Conservation (phyloP, 1,284 basidiomycete species). For the Malassezia slooffiae region DNA sequence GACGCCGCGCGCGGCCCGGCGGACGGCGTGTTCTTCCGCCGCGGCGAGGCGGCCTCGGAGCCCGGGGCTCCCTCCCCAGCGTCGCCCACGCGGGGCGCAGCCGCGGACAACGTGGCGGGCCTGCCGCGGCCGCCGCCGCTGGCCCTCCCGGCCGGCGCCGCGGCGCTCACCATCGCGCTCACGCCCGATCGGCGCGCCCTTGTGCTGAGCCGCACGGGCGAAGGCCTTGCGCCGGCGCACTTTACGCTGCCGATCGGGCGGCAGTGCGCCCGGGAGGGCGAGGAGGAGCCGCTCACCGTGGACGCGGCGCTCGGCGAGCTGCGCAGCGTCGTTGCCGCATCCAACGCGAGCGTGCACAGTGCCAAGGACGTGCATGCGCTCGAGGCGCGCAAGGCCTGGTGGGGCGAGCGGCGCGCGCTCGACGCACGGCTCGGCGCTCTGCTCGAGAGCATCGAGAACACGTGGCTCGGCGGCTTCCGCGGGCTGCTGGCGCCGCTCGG, state of each 20-base stretch:
- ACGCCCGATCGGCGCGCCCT: conserved; percentile 71
- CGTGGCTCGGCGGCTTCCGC: conserved; percentile 95
- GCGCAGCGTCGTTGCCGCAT: conserved; percentile 63
- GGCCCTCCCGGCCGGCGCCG: no score
- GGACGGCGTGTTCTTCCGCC: neutral
- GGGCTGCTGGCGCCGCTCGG: conserved; percentile 18
- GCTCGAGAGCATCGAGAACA: conserved; percentile 76
- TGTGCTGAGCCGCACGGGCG: conserved; percentile 59
- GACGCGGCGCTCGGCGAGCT: conserved; percentile 65
- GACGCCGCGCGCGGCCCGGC: neutral
- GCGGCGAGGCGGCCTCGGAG: neutral
- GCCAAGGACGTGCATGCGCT: conserved; percentile 62
- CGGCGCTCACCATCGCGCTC: conserved; percentile 50
- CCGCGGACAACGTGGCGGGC: no score
- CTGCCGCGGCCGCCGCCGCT: no score
- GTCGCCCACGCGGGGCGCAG: neutral
- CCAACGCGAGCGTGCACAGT: conserved; percentile 63
- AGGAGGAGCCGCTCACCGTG: conserved; percentile 60
- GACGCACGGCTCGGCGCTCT: conserved; percentile 67
- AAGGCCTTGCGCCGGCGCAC: conserved; percentile 8
- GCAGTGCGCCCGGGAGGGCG: conserved; percentile 63
- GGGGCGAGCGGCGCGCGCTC: conserved; percentile 64
- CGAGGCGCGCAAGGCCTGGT: conserved; percentile 63
- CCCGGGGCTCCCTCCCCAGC: neutral
- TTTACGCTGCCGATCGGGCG: conserved; percentile 74